These are phyloP conservation scores for Agrocybe chaxingu DNA, from an alignment of 768 basidiomycete genomes.

Conservation along the genomic window DNA sequence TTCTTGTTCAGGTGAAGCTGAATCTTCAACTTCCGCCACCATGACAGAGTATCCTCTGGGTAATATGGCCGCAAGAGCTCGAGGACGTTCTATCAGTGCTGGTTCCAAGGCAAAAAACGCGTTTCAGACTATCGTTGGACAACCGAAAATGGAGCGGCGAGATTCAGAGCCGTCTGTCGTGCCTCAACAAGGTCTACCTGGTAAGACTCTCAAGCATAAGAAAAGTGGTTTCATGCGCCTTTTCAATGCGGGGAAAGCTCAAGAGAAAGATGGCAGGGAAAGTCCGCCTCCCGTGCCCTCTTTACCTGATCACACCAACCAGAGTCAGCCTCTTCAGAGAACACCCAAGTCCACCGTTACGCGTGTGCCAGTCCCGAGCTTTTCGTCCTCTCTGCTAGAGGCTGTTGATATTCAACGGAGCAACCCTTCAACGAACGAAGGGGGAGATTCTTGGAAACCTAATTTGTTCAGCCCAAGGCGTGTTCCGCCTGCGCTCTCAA, in stretches of 20 bases:
- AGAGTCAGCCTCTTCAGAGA: constrained; percentile 24
- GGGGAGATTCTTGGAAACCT: constrained; percentile 4
- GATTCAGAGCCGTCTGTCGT: constrained; percentile 34
- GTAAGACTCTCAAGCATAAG: constrained; percentile 64
- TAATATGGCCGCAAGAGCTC: constrained; percentile 19
- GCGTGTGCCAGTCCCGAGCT: constrained; percentile 40
- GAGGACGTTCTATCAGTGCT: constrained; percentile 62
- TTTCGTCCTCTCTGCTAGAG: constrained; percentile 33
- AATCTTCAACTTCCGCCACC: constrained; percentile 16
- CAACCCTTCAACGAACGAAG: constrained; percentile 3
- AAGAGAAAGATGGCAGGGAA: constrained; percentile 43
- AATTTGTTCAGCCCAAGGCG: constrained; percentile 28
- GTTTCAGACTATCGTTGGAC: constrained; percentile 40
- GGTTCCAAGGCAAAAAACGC: constrained; percentile 51
- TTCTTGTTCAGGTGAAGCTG: constrained; percentile 31
- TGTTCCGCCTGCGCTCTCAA: constrained; percentile 37
- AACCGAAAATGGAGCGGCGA: constrained; percentile 36
- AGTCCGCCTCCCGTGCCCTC: constrained; percentile 58
- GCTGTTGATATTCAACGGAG: constrained; percentile 13
- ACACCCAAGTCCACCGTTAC: constrained; percentile 26
- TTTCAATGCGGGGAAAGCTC: constrained; percentile 54
- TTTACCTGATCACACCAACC: constrained; percentile 28
- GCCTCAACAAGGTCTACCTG: constrained; percentile 21
- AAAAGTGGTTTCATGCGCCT: constrained; percentile 82
- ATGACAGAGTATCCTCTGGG: constrained; percentile 7